Base-by-base conservation (phyloP, 2,329 filamentous ascomycete genomes). In the Colletotrichum eremochloae region DNA sequence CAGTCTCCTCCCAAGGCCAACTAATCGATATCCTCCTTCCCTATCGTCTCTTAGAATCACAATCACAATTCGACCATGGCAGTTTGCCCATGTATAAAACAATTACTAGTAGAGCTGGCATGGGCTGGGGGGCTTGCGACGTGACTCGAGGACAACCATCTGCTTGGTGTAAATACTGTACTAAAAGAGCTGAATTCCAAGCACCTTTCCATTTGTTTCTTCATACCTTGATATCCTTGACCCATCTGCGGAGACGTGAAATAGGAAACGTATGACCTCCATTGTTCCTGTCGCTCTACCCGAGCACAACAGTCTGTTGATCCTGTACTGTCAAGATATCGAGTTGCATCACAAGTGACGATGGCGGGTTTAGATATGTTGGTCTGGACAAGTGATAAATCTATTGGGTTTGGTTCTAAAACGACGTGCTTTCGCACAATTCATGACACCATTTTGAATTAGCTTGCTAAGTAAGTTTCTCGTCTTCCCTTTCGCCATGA, bases 1-100 rank as follows among this genome's bases (percentile, higher is more conserved):
- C 95, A 97, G 87, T 91, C 89, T 75, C 86, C 88, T 78, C 86
- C 88, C 77, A 85, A 86, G 81, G 81, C 84, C 77, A 78, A 81
- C 78, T 88, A 86, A 84, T 76, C 64, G 60, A 74, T 68, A 52
- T 58, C 68, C 57, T 53, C 67, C 56, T 69, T 73, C 68, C 68
- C 60, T 75, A 64, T 72, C 56, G 64, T 72, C 53, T 75, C 69
- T 69, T 72, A 66, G 71, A 68, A 73, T 67, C 69, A 67, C 70
- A 69, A 72, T 69, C 70, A 72, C 70, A 65, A 62, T 68, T 60
- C 72, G 67, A 72, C 73, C 70, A 74, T 61, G 50, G 60, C 57
- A 62, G 53, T 46, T 68, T 77, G 76, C 78, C 78, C 79, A 79
- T 81, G 79, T 81, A 79, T 80, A 81, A 81, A 80, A 79, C 77